Percentiles rank a stretch among this genome's conserved stretches.
Conservation (phyloP, 306 rosid genomes). For the Mimosa pudica region DNA sequence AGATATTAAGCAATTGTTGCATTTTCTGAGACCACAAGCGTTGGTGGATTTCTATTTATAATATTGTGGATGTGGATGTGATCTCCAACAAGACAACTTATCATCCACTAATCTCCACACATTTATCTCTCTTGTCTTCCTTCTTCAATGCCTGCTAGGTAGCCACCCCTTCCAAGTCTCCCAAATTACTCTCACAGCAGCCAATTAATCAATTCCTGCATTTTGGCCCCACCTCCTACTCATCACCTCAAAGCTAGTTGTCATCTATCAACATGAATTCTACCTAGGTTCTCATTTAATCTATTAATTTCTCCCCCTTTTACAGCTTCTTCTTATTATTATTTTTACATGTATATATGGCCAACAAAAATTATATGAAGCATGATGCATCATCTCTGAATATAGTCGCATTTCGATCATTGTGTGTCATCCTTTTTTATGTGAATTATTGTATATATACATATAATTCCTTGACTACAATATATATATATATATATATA, state of each 20-base stretch:
- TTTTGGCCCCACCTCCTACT: slow-evolving; percentile 24
- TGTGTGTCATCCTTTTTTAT: too few species aligned
- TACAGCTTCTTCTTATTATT: background rate
- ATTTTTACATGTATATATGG: background rate
- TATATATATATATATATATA: too few species aligned
- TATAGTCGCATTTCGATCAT: too few species aligned
- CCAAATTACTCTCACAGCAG: background rate
- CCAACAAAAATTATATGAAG: too few species aligned
- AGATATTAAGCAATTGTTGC: slow-evolving; percentile 46
- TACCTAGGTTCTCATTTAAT: too few species aligned
- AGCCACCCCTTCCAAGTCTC: background rate
- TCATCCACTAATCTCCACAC: slow-evolving; percentile 11
- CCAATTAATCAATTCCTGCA: slow-evolving; percentile 4
- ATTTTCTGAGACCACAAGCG: slow-evolving; percentile 60
- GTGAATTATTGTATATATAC: too few species aligned
- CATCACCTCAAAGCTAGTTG: slow-evolving; percentile 15
- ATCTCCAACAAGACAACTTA: slow-evolving; percentile 50
- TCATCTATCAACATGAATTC: background rate
- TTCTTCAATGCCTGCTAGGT: background rate
- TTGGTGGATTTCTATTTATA: slow-evolving; percentile 30
- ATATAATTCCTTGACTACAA: too few species aligned
- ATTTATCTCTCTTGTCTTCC: background rate
- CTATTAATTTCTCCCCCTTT: background rate
- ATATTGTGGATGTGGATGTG: slow-evolving; percentile 33
- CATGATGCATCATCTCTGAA: too few species aligned